Percentiles rank a stretch among this genome's conserved stretches.
These are phyloP conservation scores for Hirschfeldia incana DNA, from an alignment of 345 rosid genomes.

Conservation along the genomic window DNA sequence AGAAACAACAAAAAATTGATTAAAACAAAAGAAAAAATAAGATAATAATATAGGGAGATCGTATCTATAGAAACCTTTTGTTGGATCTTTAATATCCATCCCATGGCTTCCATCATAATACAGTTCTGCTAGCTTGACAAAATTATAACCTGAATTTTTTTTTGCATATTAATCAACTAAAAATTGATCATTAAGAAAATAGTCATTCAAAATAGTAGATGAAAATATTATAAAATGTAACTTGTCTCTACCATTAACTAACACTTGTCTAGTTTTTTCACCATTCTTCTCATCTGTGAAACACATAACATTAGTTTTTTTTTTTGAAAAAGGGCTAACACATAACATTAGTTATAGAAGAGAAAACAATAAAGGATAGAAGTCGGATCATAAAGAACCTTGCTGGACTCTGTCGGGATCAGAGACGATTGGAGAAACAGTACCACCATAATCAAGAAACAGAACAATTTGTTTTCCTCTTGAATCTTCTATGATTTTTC, in stretches of 20 bases:
- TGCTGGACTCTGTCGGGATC: no score
- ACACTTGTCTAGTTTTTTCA: not conserved
- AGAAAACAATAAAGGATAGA: no score
- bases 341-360: no score
- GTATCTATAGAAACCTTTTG: not conserved
- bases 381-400: no score
- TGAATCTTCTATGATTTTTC: slow-evolving; percentile 40
- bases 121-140: not conserved
- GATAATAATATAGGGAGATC: not conserved
- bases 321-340: no score
- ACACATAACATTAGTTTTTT: no score
- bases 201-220: not conserved
- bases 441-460: no score
- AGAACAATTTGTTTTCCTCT: no score
- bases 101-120: not conserved
- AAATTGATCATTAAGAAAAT: not conserved
- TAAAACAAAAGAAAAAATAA: no score
- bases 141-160: not conserved
- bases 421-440: no score
- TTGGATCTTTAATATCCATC: not conserved
- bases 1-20: not conserved
- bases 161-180: not conserved
- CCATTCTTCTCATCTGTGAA: no score
- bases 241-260: not conserved
- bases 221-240: not conserved